phyloP scores from a whole-genome alignment of 306 rosid genomes.

The Quillaja saponaria region DNA sequence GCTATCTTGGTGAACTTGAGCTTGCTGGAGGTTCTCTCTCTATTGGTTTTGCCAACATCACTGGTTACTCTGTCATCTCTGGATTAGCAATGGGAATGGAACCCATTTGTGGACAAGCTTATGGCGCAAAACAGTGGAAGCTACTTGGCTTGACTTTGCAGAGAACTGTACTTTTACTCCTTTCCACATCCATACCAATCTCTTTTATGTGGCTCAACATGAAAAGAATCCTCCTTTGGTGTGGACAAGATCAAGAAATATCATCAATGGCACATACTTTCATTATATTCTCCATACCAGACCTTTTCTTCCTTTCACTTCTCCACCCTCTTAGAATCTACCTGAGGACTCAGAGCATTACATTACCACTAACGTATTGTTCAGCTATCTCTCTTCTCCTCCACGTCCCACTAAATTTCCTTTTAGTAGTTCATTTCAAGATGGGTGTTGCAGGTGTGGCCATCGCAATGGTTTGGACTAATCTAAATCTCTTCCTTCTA shows the following conservation, averaged over 20 bases:
- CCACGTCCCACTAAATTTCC: constrained; percentile 80
- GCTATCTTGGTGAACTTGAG: constrained; percentile 84
- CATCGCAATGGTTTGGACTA: constrained; percentile 77
- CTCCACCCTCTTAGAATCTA: constrained; percentile 88
- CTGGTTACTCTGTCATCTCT: constrained; percentile 93
- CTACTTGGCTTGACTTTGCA: constrained; percentile 80
- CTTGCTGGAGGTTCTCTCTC: constrained; percentile 95
- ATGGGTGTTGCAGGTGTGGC: constrained; percentile 91
- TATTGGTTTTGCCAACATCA: constrained; percentile 92
- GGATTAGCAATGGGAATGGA: constrained; percentile 99
- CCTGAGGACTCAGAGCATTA: constrained; percentile 75
- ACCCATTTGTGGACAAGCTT: constrained; percentile 94
- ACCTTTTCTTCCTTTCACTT: constrained; percentile 79
- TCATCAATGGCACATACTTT: constrained; percentile 79
- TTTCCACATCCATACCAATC: constrained; percentile 76
- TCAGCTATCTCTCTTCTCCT: constrained; percentile 76
- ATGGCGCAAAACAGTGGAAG: constrained; percentile 81
- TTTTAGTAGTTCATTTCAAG: constrained; percentile 58
- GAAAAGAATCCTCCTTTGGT: constrained; percentile 65
- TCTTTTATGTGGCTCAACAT: constrained; percentile 81
- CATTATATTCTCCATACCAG: constrained; percentile 78
- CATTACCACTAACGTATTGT: constrained; percentile 73
- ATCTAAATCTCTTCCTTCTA: constrained; percentile 62
- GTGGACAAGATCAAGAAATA: constrained; percentile 76
- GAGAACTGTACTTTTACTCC: constrained; percentile 75